These are phyloP conservation scores for Botryobasidium botryosum DNA, from an alignment of 768 basidiomycete species.

Conservation along the genomic window DNA sequence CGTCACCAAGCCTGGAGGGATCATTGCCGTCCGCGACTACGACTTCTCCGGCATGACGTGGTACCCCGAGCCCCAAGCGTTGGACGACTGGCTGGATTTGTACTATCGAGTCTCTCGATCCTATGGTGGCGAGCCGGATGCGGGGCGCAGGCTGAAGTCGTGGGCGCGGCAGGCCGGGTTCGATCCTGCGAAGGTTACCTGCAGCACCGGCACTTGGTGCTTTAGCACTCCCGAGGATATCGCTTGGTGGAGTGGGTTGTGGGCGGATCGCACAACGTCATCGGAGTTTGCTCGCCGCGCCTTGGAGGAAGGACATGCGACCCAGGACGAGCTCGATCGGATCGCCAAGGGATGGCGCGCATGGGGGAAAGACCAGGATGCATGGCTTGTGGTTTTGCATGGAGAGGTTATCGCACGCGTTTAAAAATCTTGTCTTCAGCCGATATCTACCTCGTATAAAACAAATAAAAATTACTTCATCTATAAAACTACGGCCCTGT, in stretches of 20 bases:
- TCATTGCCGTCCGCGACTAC: slow-evolving; percentile 30
- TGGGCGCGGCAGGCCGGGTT: neutral
- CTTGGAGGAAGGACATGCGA: neutral
- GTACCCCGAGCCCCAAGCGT: no score
- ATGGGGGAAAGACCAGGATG: neutral
- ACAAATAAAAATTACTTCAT: no score
- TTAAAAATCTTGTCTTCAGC: no score
- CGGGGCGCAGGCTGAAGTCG: neutral
- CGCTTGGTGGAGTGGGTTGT: neutral
- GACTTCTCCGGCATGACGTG: no score
- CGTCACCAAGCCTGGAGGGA: slow-evolving; percentile 29
- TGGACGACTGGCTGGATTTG: no score
- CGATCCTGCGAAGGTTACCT: neutral
- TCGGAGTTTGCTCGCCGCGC: neutral
- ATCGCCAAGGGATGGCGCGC: neutral
- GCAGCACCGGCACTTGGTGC: neutral
- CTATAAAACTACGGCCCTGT: no score
- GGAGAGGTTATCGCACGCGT: neutral
- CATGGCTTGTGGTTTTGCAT: neutral
- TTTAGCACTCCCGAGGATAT: neutral
- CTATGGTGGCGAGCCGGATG: neutral
- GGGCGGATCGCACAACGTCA: no score
- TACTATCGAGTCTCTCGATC: no score
- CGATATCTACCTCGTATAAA: no score
- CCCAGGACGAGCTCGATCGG: neutral